Percentiles rank a stretch among this genome's conserved stretches.
phyloP scores from a whole-genome alignment of 1,284 basidiomycete species.

The Marasmius oreades region DNA sequence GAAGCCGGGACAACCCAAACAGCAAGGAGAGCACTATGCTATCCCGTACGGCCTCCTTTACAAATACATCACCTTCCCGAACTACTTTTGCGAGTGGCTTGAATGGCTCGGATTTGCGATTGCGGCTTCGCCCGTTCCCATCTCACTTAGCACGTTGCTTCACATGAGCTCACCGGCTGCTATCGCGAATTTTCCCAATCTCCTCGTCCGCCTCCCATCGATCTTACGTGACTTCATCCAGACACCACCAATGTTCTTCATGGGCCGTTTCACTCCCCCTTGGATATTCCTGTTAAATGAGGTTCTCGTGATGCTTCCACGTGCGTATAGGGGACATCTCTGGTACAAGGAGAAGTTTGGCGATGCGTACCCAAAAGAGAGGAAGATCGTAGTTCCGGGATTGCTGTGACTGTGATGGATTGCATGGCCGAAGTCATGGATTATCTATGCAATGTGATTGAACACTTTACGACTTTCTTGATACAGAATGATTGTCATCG shows the following conservation, averaged over 20 bases:
- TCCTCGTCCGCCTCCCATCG: neutral
- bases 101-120: conserved; percentile 84
- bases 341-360: conserved; percentile 80
- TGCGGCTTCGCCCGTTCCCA: conserved; percentile 46
- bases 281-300: conserved; percentile 77
- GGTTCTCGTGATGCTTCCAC: conserved; percentile 70
- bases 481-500: too few relatives aligned
- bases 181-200: neutral
- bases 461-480: too few relatives aligned
- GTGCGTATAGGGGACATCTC: conserved; percentile 74
- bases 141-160: conserved; percentile 37
- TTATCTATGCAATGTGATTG: too few relatives aligned
- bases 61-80: conserved; percentile 82
- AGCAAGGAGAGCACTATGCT: conserved; percentile 56
- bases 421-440: too few relatives aligned
- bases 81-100: conserved; percentile 90
- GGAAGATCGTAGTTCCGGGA: conserved; percentile 65
- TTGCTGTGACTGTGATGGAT: conserved; percentile 37
- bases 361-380: conserved; percentile 56
- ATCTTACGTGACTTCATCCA: neutral
- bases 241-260: neutral
- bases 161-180: neutral
- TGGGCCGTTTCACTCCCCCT: conserved; percentile 44
- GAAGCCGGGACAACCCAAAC: conserved; percentile 19
- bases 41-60: conserved; percentile 85